Percentiles rank a stretch among this genome's conserved stretches.
These are phyloP conservation scores for Pseudoscleropodium purum DNA, from an alignment of 225 moss, liverwort and hornwort species.

Conservation along the genomic window DNA sequence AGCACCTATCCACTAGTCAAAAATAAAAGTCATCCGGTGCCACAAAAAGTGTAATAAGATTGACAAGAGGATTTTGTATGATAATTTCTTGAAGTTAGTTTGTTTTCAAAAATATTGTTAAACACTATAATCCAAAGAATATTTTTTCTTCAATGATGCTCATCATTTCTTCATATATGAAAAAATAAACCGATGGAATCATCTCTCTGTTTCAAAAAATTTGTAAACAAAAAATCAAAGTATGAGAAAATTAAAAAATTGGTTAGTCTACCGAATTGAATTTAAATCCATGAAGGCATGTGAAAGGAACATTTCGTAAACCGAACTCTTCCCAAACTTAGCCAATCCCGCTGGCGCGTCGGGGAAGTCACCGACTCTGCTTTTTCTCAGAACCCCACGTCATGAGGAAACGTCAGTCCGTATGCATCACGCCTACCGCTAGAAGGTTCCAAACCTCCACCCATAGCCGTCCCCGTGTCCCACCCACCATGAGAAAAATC, in stretches of 20 bases:
- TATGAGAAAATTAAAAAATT: neutral
- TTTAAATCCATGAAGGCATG: neutral
- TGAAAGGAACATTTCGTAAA: neutral
- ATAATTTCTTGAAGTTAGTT: neutral
- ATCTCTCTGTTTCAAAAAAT: neutral
- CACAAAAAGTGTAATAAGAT: neutral
- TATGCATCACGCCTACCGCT: neutral
- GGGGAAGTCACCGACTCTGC: conserved; percentile 8
- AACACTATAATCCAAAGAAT: neutral
- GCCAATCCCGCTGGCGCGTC: neutral
- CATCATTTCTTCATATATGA: too few relatives aligned
- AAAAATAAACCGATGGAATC: neutral
- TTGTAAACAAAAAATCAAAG: fast-evolving
- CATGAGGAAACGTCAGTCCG: neutral
- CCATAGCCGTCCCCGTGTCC: neutral
- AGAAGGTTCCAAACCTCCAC: neutral
- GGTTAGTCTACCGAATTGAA: too few relatives aligned
- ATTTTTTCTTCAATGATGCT: neutral
- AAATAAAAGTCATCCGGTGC: fast-evolving
- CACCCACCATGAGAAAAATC: too few relatives aligned
- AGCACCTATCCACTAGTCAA: neutral
- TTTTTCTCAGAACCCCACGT: neutral
- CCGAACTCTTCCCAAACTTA: neutral
- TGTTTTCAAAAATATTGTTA: neutral
- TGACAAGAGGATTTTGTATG: neutral